phyloP scores from a whole-genome alignment of 805 yeast species.

The Kluyveromyces siamensis region DNA sequence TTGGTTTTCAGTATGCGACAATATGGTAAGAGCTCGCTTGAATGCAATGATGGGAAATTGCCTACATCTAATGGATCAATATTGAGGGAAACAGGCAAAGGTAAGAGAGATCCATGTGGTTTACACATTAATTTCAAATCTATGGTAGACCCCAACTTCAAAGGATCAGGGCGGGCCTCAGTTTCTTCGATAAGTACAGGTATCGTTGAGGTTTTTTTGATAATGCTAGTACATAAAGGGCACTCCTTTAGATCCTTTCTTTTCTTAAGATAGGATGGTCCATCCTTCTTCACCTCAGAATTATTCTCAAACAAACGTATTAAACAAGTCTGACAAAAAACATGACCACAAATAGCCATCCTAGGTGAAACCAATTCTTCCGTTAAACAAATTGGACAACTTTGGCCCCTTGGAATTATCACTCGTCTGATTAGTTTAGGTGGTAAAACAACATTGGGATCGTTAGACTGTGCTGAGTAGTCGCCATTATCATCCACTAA shows the following conservation, averaged over 20 bases:
- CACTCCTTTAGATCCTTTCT: constrained; percentile 56
- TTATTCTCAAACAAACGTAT: constrained; percentile 50
- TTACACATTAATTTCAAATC: constrained; percentile 58
- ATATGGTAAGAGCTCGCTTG: constrained; percentile 36
- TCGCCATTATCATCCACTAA: constrained; percentile 59
- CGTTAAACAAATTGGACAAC: constrained; percentile 86
- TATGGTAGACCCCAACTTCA: constrained; percentile 46
- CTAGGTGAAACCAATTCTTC: constrained; percentile 86
- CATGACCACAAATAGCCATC: constrained; percentile 93
- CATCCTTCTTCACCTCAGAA: constrained; percentile 32
- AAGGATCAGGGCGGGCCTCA: constrained; percentile 49
- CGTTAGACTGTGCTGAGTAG: constrained; percentile 49
- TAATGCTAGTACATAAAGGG: constrained; percentile 64
- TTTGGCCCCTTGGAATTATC: constrained; percentile 61
- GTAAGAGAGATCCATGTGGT: constrained; percentile 34
- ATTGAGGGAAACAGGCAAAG: constrained; percentile 42
- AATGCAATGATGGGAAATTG: constrained; percentile 48
- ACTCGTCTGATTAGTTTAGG: constrained; percentile 58
- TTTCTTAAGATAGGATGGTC: constrained; percentile 22
- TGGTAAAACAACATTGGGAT: constrained; percentile 70
- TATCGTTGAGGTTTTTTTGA: constrained; percentile 46
- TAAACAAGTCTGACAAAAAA: constrained; percentile 77
- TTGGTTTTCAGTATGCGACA: constrained; percentile 68
- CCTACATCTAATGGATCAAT: constrained; percentile 31
- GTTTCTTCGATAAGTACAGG: constrained; percentile 49